Evolutionary conservation across 2,329 filamentous ascomycete species (phyloP), one percentile per base, ranked within the genome.

Genomic region (Chaetomiaceae sp.): DNA sequence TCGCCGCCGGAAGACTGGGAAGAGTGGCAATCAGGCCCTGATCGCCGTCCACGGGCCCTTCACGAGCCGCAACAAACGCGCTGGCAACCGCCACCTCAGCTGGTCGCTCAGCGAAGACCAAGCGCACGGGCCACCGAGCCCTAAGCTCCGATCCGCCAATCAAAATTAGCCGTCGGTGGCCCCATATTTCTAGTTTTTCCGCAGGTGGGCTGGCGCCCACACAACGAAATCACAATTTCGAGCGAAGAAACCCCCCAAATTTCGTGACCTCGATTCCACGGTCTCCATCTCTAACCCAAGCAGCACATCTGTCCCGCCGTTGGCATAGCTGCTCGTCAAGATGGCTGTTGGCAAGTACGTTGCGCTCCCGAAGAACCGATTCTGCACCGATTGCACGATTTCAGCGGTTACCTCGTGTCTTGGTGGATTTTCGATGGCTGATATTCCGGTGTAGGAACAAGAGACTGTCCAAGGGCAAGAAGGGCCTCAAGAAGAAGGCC

Each of bases 381-480:
- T 54, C 29, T 38, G 3, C 43, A 36, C 45, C 18, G 47, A 54
- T 51, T 50, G 48, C 47, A 50, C 53, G 44, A 48, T 25, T 20
- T 46, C 27, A 53, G 44, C 51, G 14, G 44, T 29, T n/a, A 20
- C 34, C n/a, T 21, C 21, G 25, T 25, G 8, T 3, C 30, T n/a
- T 36, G 38, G 47, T 45, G 55, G 48, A 56, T 37, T 51, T 44
- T 25, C 46, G 53, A 64, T 66, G 34, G 59, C 51, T 61, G 41
- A 62, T 57, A 50, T 51, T 52, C 43, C 53, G 29, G 34, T 38
- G 45, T 67, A 90, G 87, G 89, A 99, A 99, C 87, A 99, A 99
- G 90, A 90, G 94, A 84, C 86, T 99, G 82, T 97, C 94, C 66
- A 99, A 99, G 86, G 94, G 94, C 81, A 99, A 97, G 90, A 99